These are phyloP conservation scores for Cytospora mali DNA, from an alignment of 2,329 filamentous ascomycete genomes.

Conservation along the genomic window DNA sequence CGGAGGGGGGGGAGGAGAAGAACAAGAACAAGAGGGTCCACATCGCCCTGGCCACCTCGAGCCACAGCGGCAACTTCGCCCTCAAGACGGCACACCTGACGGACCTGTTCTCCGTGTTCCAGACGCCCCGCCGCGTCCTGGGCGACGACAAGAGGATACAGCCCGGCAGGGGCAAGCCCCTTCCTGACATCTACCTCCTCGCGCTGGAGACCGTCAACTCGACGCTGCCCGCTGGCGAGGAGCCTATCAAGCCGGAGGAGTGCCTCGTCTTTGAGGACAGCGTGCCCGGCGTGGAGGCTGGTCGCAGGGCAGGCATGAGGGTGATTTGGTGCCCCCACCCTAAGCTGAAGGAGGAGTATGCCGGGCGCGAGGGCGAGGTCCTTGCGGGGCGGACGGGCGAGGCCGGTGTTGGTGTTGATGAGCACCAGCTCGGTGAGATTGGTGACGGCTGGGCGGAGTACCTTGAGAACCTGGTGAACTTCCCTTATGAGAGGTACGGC, in stretches of 20 bases:
- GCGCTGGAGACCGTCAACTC: constrained; percentile 85
- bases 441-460: constrained; percentile 66
- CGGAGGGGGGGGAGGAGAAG: constrained; percentile 27
- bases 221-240: constrained; percentile 63
- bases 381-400: constrained; percentile 80
- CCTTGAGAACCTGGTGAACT: constrained; percentile 51
- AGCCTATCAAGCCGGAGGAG: constrained; percentile 75
- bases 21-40: constrained; percentile 57
- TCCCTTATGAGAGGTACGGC: constrained; percentile 62
- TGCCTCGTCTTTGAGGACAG: constrained; percentile 97
- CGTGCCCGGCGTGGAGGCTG: constrained; percentile 89
- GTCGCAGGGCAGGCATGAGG: constrained; percentile 89
- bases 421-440: constrained; percentile 58
- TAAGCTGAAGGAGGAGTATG: constrained; percentile 74
- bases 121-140: constrained; percentile 70
- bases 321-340: constrained; percentile 91
- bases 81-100: constrained; percentile 71
- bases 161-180: constrained; percentile 83
- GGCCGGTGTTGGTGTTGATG: constrained; percentile 54
- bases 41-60: constrained; percentile 85
- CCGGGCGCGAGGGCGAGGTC: constrained; percentile 76
- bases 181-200: constrained; percentile 91
- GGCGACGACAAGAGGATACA: constrained; percentile 83
- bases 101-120: constrained; percentile 67
- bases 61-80: constrained; percentile 69